These are phyloP conservation scores for Quillaja saponaria DNA, from an alignment of 306 rosid species.

Conservation along the genomic window DNA sequence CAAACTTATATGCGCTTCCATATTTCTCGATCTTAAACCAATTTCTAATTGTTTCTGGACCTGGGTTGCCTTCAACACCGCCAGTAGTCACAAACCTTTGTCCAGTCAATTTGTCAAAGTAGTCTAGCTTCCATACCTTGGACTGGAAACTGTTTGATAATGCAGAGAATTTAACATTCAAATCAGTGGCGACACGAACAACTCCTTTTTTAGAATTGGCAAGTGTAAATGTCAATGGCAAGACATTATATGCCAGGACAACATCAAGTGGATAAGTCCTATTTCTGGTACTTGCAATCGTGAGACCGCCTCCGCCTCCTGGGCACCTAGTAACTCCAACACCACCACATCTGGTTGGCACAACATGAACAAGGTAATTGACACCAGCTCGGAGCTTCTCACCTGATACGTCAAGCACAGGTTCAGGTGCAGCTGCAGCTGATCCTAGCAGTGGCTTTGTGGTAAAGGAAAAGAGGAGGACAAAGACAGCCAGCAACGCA, in stretches of 20 bases:
- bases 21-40: constrained; percentile 69
- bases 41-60: constrained; percentile 35
- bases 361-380: constrained; percentile 48
- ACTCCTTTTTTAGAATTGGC: constrained; percentile 40
- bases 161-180: constrained; percentile 44
- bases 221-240: constrained; percentile 38
- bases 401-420: constrained; percentile 42
- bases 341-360: constrained; percentile 39
- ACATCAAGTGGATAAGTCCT: constrained; percentile 51
- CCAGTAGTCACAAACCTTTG: constrained; percentile 52
- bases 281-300: constrained; percentile 35
- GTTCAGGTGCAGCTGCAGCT: too few relatives aligned
- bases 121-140: constrained; percentile 53
- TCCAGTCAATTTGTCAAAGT: constrained; percentile 30
- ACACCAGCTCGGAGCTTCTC: constrained; percentile 26
- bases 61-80: constrained; percentile 52
- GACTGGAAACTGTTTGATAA: constrained; percentile 32
- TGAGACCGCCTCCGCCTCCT: constrained; percentile 51
- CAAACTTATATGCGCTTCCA: constrained; percentile 41
- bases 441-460: constrained; percentile 24
- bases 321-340: too few relatives aligned
- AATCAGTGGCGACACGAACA: constrained; percentile 44
- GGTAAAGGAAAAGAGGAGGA: constrained; percentile 23
- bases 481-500: not conserved
- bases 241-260: too few relatives aligned